Conservation (phyloP, 352 stramenopile species). For the Phytophthora foliorum region DNA sequence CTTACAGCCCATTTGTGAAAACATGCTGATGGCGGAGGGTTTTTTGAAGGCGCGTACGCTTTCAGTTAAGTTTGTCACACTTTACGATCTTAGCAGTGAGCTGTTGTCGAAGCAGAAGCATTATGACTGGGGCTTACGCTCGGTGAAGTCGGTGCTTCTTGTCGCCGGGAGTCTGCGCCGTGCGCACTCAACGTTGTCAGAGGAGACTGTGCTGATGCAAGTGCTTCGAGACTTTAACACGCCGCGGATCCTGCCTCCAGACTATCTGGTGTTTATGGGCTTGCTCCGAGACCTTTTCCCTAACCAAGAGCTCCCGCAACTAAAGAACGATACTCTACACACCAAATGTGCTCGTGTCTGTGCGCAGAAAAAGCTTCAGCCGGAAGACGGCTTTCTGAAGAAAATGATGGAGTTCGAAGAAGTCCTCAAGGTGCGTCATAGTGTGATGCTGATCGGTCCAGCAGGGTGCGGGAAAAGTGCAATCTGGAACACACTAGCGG, state of each 20-base stretch:
- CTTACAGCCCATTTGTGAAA: conserved; percentile 94
- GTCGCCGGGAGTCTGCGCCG: conserved; percentile 95
- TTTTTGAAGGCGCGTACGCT: conserved; percentile 89
- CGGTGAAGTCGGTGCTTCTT: conserved; percentile 97
- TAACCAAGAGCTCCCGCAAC: conserved; percentile 43
- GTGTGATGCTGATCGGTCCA: conserved; percentile 96
- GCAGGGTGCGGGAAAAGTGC: conserved; percentile 96
- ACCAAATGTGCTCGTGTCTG: conserved; percentile 63
- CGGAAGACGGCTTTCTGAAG: conserved; percentile 96
- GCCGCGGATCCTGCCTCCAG: conserved; percentile 92
- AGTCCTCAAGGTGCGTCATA: conserved; percentile 95
- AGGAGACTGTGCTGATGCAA: conserved; percentile 95
- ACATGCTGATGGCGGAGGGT: conserved; percentile 96
- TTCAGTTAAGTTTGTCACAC: conserved; percentile 92
- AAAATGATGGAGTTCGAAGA: conserved; percentile 97
- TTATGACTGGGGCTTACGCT: conserved; percentile 96
- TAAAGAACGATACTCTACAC: conserved; percentile 59
- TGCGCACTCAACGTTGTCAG: conserved; percentile 77
- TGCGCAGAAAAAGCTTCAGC: conserved; percentile 82
- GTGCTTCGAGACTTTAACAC: conserved; percentile 97
- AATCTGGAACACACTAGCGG: conserved; percentile 95
- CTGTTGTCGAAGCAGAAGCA: conserved; percentile 91
- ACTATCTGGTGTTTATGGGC: conserved; percentile 95
- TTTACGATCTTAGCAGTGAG: conserved; percentile 91
- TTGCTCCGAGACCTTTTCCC: conserved; percentile 96